These are phyloP conservation scores for Naganishia randhawae DNA, from an alignment of 768 basidiomycete genomes.

Conservation along the genomic window DNA sequence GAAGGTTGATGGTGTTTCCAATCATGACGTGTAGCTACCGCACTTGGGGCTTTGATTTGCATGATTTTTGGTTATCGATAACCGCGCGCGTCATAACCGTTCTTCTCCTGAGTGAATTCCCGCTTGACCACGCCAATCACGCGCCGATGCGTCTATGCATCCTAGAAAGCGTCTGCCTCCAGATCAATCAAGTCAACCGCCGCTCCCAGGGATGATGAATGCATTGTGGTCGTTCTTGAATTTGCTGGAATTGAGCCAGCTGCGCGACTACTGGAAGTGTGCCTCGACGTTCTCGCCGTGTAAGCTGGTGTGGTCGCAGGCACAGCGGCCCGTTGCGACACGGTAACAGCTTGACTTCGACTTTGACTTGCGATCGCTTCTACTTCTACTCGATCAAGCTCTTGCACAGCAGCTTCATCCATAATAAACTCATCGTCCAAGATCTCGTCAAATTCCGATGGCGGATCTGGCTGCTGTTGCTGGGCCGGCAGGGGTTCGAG, in stretches of 20 bases:
- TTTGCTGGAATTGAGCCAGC: neutral
- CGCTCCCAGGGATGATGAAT: neutral
- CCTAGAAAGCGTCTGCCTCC: neutral
- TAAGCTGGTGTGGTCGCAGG: neutral
- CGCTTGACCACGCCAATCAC: neutral
- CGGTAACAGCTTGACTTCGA: constrained; percentile 7
- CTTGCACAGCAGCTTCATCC: neutral
- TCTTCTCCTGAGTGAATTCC: neutral
- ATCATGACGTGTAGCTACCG: too few relatives aligned
- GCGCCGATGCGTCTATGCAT: too few relatives aligned
- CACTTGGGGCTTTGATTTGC: too few relatives aligned
- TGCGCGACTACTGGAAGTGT: neutral
- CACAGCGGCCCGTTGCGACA: constrained; percentile 27
- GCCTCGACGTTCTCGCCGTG: neutral
- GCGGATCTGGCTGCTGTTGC: neutral
- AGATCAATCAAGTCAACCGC: constrained; percentile 7
- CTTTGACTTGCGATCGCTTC: constrained; percentile 7
- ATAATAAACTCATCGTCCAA: constrained; percentile 4
- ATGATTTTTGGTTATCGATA: too few relatives aligned
- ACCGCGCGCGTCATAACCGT: too few relatives aligned
- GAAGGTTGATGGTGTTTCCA: too few relatives aligned
- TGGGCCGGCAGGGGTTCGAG: neutral
- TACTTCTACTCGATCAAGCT: constrained; percentile 14
- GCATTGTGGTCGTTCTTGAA: neutral
- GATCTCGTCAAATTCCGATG: constrained; percentile 2